Conservation (phyloP, 2,329 filamentous ascomycete species). For the Diaporthe citrichinensis region DNA sequence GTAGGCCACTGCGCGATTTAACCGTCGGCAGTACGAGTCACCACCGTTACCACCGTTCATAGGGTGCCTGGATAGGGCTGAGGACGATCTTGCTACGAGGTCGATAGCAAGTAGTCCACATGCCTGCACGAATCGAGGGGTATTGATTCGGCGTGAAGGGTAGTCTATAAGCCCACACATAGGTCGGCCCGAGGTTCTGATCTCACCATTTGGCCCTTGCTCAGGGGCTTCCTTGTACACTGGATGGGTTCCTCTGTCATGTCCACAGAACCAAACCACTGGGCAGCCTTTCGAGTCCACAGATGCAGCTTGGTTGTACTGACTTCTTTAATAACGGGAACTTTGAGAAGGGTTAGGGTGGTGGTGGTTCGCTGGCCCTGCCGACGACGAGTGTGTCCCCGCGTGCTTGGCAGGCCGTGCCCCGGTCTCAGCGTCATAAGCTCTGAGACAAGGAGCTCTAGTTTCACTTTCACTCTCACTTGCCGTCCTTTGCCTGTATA, state of each 20-base stretch:
- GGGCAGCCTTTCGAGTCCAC: too few relatives aligned
- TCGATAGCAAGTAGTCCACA: neutral
- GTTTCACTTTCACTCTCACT: slow-evolving; percentile 17
- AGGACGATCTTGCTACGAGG: neutral
- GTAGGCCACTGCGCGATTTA: neutral
- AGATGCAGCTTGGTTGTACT: neutral
- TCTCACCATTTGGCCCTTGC: neutral
- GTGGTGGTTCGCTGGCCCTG: neutral
- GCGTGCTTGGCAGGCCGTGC: slow-evolving; percentile 21
- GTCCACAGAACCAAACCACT: neutral
- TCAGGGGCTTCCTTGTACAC: neutral
- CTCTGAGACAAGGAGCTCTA: neutral
- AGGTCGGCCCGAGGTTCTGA: neutral
- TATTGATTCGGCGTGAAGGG: neutral
- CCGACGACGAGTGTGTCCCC: neutral
- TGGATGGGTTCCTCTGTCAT: neutral
- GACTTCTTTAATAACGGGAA: neutral
- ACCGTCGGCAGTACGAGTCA: neutral
- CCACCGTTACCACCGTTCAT: neutral
- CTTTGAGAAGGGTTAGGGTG: neutral
- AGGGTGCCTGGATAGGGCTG: neutral
- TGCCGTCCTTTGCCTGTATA: neutral
- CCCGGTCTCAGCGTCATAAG: slow-evolving; percentile 17
- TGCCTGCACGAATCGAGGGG: too few relatives aligned
- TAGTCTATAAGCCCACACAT: neutral